These are phyloP conservation scores for Eremochloa ophiuroides DNA, from an alignment of 176 grass and related monocot species.

Conservation along the genomic window DNA sequence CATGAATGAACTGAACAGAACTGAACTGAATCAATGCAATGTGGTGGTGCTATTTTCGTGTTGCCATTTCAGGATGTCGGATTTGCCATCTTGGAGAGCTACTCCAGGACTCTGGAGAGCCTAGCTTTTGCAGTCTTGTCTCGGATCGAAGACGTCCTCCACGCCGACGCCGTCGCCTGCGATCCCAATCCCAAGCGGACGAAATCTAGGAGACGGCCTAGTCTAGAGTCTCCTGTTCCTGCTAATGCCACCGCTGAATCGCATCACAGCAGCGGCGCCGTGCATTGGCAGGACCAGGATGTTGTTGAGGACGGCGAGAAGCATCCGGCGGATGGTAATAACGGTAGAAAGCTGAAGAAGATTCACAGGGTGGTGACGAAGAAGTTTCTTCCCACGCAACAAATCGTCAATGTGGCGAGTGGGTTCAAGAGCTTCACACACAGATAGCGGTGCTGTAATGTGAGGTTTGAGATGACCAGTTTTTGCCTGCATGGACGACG, in stretches of 20 bases:
- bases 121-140: constrained; percentile 61
- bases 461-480: not conserved
- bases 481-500: constrained; percentile 9
- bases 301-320: not conserved
- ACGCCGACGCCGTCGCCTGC: constrained; percentile 30
- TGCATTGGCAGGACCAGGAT: constrained; percentile 27
- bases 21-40: not conserved
- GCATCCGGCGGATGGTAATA: not conserved
- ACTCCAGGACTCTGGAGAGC: constrained; percentile 70
- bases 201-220: constrained; percentile 31
- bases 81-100: constrained; percentile 69
- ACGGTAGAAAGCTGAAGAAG: not conserved
- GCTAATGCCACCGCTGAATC: not conserved
- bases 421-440: constrained; percentile 27
- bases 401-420: not conserved
- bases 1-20: too few species aligned
- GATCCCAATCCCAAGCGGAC: constrained; percentile 31
- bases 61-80: constrained; percentile 51
- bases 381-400: not conserved
- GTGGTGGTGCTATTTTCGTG: not conserved
- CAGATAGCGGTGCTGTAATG: not conserved
- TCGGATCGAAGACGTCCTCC: constrained; percentile 70
- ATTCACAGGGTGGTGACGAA: not conserved
- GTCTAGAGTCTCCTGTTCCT: not conserved
- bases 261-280: not conserved